Evolutionary conservation across 176 grass and related monocot species (phyloP).

Genomic region (Rhipidocladum racemiflorum): DNA sequence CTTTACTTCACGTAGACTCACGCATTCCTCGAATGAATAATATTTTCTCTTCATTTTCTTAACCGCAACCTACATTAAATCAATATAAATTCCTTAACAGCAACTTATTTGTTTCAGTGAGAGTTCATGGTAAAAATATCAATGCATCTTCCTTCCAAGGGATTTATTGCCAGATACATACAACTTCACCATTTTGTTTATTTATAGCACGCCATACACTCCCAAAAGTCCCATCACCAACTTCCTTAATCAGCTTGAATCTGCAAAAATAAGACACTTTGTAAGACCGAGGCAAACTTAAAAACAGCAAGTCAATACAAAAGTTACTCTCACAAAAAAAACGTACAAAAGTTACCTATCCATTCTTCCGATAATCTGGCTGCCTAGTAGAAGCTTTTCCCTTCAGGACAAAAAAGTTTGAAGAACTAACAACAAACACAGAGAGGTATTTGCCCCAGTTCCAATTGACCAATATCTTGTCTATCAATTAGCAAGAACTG

Average conservation of each 20-base stretch:
- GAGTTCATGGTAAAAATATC: conserved; percentile 5
- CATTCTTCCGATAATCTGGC: conserved; percentile 35
- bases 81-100: not conserved
- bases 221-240: conserved; percentile 98
- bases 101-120: conserved; percentile 4
- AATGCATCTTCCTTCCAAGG: not conserved
- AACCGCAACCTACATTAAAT: conserved; percentile 73
- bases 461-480: conserved; percentile 29
- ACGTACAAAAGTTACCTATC: conserved; percentile 45
- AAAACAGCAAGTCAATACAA: conserved; percentile 16
- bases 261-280: conserved; percentile 29
- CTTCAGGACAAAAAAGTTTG: conserved; percentile 11
- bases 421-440: conserved; percentile 16
- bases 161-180: conserved; percentile 53
- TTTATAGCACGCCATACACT: conserved; percentile 99
- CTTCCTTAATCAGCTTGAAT: conserved; percentile 99
- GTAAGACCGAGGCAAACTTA: conserved; percentile 12
- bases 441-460: conserved; percentile 12
- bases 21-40: conserved; percentile 97
- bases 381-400: conserved; percentile 12
- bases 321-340: not conserved
- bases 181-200: conserved; percentile 96
- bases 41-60: conserved; percentile 99
- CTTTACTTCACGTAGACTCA: conserved; percentile 95
- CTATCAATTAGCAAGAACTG: not conserved